Evolutionary conservation across 2,329 filamentous ascomycete genomes (phyloP).

Genomic region (Cyclaneusma minus): DNA sequence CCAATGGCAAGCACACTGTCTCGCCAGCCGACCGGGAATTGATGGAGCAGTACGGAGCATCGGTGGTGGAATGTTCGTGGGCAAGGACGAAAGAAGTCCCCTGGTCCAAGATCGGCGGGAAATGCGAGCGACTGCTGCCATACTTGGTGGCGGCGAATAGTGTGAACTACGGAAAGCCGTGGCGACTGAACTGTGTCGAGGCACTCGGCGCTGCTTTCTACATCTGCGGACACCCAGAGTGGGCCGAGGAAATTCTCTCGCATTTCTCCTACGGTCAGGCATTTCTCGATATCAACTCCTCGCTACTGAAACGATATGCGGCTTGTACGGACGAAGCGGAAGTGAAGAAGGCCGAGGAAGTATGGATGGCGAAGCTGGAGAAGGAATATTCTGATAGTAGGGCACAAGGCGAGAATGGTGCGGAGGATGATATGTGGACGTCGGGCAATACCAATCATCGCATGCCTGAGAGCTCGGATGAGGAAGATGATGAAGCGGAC

Average conservation of each 20-base stretch:
- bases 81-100: constrained; percentile 83
- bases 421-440: constrained; percentile 71
- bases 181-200: constrained; percentile 90
- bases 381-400: constrained; percentile 74
- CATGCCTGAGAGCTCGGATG: constrained; percentile 34
- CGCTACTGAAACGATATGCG: constrained; percentile 70
- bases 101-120: constrained; percentile 81
- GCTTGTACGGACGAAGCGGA: constrained; percentile 67
- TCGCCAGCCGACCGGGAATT: constrained; percentile 71
- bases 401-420: constrained; percentile 40
- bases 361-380: constrained; percentile 83
- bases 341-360: constrained; percentile 70
- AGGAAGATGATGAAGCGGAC: constrained; percentile 31
- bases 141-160: constrained; percentile 94
- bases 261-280: constrained; percentile 80
- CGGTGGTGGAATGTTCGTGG: constrained; percentile 96
- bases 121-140: constrained; percentile 77
- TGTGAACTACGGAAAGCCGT: constrained; percentile 94
- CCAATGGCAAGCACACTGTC: constrained; percentile 76
- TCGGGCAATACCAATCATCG: constrained; percentile 73
- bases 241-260: constrained; percentile 70
- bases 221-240: constrained; percentile 83
- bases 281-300: constrained; percentile 82
- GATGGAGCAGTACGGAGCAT: constrained; percentile 78
- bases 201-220: constrained; percentile 83